Evolutionary conservation across 139 green algal species (phyloP), one percentile per base, ranked within the genome.

Genomic region (Volvox africanus): DNA sequence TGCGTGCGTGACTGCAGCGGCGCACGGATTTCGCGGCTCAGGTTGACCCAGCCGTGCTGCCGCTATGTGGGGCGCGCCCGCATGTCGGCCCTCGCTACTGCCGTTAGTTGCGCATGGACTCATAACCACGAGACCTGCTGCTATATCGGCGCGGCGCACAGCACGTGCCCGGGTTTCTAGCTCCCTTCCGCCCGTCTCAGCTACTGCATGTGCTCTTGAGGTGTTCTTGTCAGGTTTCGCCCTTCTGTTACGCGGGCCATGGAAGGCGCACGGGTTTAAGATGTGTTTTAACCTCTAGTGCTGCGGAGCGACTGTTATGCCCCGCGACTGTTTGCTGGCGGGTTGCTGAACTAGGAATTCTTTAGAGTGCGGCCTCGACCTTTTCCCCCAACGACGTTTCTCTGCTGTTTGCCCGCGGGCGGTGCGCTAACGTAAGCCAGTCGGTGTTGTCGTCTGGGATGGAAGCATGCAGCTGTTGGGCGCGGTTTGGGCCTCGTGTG

Each of bases 401-500:
- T 73, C 55, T 73, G 80, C 80, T 86, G 78, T 84, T 73, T 86
- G 78, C 78, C 78, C 32, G 78, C 78, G 78, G 78, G 78, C 78
- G 78, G 78, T 35, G 78, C 78, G 78, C 78, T 84, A 33, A 84
- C 78, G 78, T 84, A 67, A 84, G 78, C 78, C 78, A 84, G 36
- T 84, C 37, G 36, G 78, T 84, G 37, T 24, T 84, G 78, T 84
- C 78, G 21, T 84, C 36, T 68, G 78, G 36, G 22, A 84, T 84
- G 78, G 78, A 84, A 84, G 78, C 78, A 84, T 84, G 78, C 78
- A 84, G 78, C 78, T 84, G 78, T 84, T 84, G 78, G 78, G 37
- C 78, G 78, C 78, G 36, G 35, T 84, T 82, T 84, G 11, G 78
- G 78, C 37, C 78, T 26, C 20, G 20, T 79, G 71, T 79, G 75